A percentile compares a stretch with the other conserved stretches of the same genome.
Conservation (phyloP, 1,139 yeast genomes). For the Spencermartinsiella ligniputridi region DNA sequence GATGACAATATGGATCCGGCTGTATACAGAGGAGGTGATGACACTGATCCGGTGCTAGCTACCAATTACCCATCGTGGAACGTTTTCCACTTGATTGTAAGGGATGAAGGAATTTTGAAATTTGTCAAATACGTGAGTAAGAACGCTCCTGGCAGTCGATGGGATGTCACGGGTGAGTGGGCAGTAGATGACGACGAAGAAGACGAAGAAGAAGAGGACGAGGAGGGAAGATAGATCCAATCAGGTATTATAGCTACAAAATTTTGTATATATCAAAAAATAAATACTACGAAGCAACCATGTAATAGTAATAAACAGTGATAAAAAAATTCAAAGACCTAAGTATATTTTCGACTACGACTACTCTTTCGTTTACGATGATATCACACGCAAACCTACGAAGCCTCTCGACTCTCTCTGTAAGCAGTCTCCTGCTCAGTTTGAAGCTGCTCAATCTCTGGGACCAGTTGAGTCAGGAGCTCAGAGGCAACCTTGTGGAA, state of each 20-base stretch:
- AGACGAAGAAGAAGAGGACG: constrained; percentile 33
- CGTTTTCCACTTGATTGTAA: constrained; percentile 64
- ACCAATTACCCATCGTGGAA: constrained; percentile 87
- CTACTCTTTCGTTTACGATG: neutral
- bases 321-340: constrained; percentile 9
- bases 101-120: constrained; percentile 81
- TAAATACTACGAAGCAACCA: neutral
- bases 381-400: constrained; percentile 12
- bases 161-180: constrained; percentile 88
- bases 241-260: neutral
- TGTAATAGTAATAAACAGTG: constrained; percentile 8
- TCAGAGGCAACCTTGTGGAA: constrained; percentile 76
- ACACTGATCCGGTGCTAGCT: constrained; percentile 72
- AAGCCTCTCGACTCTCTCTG: constrained; percentile 32
- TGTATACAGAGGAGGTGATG: constrained; percentile 22
- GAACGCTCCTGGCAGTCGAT: constrained; percentile 84
- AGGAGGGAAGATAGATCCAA: constrained; percentile 11
- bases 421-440: constrained; percentile 46
- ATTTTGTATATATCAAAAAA: constrained; percentile 1
- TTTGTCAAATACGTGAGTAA: constrained; percentile 89
- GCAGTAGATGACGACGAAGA: constrained; percentile 49
- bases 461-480: constrained; percentile 60
- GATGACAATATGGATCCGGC: constrained; percentile 29
- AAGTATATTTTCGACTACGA: constrained; percentile 2
- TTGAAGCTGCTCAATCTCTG: constrained; percentile 58